These are phyloP conservation scores for Trichoderma sp. DNA, from an alignment of 2,329 filamentous ascomycete species.

Conservation along the genomic window DNA sequence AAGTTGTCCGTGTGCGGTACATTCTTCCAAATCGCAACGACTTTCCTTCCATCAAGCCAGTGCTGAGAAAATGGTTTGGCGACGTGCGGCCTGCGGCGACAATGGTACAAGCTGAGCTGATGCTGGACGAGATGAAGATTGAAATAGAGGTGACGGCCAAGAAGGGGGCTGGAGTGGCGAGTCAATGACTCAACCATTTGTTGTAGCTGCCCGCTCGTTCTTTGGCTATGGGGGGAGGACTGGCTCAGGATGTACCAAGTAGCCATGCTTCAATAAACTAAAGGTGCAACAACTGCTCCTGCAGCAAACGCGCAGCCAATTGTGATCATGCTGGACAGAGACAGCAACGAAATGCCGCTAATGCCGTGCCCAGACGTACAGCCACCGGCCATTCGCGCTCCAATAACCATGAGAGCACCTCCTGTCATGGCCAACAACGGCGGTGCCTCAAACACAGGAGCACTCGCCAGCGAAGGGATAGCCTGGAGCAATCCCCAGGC, in stretches of 20 bases:
- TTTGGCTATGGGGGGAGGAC: not conserved
- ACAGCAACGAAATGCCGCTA: conserved; percentile 65
- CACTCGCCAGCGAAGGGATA: conserved; percentile 36
- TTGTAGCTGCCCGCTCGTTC: not conserved
- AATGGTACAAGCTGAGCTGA: conserved; percentile 53
- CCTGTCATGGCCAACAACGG: conserved; percentile 50
- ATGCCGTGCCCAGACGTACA: conserved; percentile 72
- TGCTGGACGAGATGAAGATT: conserved; percentile 52
- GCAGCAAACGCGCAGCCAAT: conserved; percentile 59
- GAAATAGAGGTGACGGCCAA: conserved; percentile 48
- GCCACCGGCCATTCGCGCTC: conserved; percentile 63
- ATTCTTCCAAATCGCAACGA: conserved; percentile 51
- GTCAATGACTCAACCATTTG: not conserved
- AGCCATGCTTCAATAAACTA: conserved; percentile 31
- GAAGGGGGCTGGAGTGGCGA: conserved; percentile 31
- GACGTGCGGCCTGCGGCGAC: conserved; percentile 54
- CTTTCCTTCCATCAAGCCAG: conserved; percentile 52
- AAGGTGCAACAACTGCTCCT: conserved; percentile 41
- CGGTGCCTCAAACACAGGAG: conserved; percentile 36
- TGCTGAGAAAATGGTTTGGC: conserved; percentile 53
- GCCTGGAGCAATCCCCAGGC: conserved; percentile 43
- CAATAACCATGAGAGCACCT: conserved; percentile 60
- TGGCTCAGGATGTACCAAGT: not conserved
- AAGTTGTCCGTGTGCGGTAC: conserved; percentile 56
- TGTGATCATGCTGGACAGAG: conserved; percentile 62